Base-by-base conservation (phyloP, 345 rosid genomes). In the Murraya paniculata region DNA sequence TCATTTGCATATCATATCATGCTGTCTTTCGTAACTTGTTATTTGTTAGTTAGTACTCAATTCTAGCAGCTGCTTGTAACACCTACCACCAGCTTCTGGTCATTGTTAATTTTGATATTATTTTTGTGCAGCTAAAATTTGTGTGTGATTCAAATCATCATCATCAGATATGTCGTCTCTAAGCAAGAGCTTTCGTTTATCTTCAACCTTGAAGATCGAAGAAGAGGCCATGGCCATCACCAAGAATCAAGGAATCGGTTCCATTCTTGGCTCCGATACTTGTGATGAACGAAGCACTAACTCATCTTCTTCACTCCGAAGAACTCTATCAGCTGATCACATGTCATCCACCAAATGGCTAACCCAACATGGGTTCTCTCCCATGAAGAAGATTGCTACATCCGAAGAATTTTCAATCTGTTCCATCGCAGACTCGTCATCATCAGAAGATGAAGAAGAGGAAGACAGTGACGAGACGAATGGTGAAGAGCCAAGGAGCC, bases 311-410 rank as follows among this genome's bases (percentile, higher is more conserved):
- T 90, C 99, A 5, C 88, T 96, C 2, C 83, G 91, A 35, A 75
- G 98, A 64, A 93, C 99, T 33, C 89, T 92, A 33, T 92, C 98
- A 0, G 97, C 98, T 18, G 97, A 93, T 10, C 50, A 45, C 73
- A 88, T 95, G 93, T 92, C 96, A 4, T 93, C 98, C 79, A 85
- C 84, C 68, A 92, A 86, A 67, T 92, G 98, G 98, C 75, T 79
- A 7, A 38, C 87, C 5, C 91, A 82, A 30, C 80, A 90, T 68
- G 92, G 85, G 41, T 59, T 81, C 85, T 84, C 83, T 61, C 83
- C 88, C 5, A 84, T 90, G 79, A 90, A 91, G 81, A 91, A 87
- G 83, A 85, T 80, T 76, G 86, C 94, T 0, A 88, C 92, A 1
- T 86, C 95, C n/a, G 80, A 82, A 67, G 86, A 82, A 79, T 86